A percentile compares a stretch with the other conserved stretches of the same genome.
These are phyloP conservation scores for Gossypium anomalum DNA, from an alignment of 345 rosid species.

Conservation along the genomic window DNA sequence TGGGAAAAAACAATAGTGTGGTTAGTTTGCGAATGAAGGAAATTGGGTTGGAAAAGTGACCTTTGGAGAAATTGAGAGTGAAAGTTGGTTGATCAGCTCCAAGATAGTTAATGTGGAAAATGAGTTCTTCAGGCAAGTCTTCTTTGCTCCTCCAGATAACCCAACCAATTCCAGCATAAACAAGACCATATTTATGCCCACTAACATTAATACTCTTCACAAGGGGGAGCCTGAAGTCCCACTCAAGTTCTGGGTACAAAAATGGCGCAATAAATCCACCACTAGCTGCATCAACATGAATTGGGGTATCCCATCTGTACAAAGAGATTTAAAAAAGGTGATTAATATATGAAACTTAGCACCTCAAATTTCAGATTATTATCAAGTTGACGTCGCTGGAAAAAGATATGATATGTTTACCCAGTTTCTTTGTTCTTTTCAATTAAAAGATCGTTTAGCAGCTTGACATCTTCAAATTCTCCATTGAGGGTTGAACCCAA, in stretches of 20 bases:
- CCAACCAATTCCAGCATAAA: slow-evolving; percentile 97
- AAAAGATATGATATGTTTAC: slow-evolving; percentile 21
- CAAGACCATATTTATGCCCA: slow-evolving; percentile 87
- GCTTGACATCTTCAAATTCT: slow-evolving; percentile 93
- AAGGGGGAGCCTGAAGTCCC: slow-evolving; percentile 89
- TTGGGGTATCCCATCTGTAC: slow-evolving; percentile 71
- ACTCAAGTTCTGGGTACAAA: background rate
- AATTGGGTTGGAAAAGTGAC: slow-evolving; percentile 8
- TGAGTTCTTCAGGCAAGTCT: slow-evolving; percentile 90
- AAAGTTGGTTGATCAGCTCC: slow-evolving; percentile 95
- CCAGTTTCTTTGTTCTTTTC: slow-evolving; percentile 79
- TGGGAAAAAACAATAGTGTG: too few species aligned
- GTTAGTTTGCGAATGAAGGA: too few species aligned
- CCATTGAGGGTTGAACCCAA: slow-evolving; percentile 91
- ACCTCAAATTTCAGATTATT: background rate
- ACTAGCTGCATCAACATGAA: slow-evolving; percentile 93
- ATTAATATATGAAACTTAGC: background rate
- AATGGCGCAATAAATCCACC: slow-evolving; percentile 27
- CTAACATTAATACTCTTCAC: slow-evolving; percentile 92
- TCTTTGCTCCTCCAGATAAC: slow-evolving; percentile 73
- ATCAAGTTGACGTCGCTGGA: background rate
- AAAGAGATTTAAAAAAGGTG: background rate
- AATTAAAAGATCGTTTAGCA: slow-evolving; percentile 57
- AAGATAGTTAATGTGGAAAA: slow-evolving; percentile 89
- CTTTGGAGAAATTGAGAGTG: slow-evolving; percentile 95